A percentile compares a stretch with the other conserved stretches of the same genome.
phyloP scores from a whole-genome alignment of 768 basidiomycete species.

The Boletus sensibilis region DNA sequence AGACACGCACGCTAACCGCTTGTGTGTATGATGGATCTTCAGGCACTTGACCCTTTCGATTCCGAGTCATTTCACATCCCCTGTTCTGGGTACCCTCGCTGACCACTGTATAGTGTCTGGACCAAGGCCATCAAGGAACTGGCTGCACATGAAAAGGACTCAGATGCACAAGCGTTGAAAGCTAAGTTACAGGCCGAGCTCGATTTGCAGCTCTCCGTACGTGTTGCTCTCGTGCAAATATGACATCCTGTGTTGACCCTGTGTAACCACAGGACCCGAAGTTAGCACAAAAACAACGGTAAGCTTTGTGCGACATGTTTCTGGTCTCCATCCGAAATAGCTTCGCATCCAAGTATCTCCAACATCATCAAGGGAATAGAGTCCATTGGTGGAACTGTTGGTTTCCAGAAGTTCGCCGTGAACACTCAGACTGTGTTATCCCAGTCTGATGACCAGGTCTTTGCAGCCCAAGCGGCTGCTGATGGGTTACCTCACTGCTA shows the following conservation, averaged over 20 bases:
- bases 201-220: background rate
- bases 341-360: background rate
- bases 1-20: background rate
- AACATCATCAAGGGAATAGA: background rate
- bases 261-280: background rate
- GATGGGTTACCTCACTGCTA: background rate
- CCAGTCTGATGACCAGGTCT: too few species aligned
- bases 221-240: background rate
- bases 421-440: background rate
- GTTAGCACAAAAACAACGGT: background rate
- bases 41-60: constrained; percentile 1
- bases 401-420: background rate
- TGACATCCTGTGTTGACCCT: background rate
- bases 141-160: background rate
- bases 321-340: background rate
- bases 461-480: background rate
- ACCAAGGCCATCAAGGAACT: background rate
- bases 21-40: background rate
- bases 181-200: background rate
- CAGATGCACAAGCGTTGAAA: background rate
- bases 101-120: background rate
- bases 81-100: background rate
- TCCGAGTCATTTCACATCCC: background rate
- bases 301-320: background rate
- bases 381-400: constrained; percentile 1